Evolutionary conservation across 2,329 filamentous ascomycete genomes (phyloP), one percentile per base, ranked within the genome.

Genomic region (Neonectria magnoliae): DNA sequence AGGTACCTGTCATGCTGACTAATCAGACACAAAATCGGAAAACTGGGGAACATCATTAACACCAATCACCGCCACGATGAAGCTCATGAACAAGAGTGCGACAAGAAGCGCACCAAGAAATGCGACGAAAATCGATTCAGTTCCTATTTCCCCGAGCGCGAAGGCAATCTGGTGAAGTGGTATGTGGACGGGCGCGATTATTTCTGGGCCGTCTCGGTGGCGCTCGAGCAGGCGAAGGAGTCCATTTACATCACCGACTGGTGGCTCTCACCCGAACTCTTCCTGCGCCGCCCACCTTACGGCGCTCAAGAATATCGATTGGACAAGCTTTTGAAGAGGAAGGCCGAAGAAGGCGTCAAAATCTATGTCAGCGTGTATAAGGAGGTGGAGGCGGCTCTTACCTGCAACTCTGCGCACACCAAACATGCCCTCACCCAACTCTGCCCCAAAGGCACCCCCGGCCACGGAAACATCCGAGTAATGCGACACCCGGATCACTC

Each of bases 401-500:
- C 94, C 1, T 98, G 95, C 81, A 97, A 98, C 77, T 97, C 94
- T 4, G 88, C 86, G 44, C 95, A 98, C 77, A 98, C 95, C 10
- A 98, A 98, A 79, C 91, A 95, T 76, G 93, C 92, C 0, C 85
- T 98, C 62, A 87, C 90, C 69, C 86, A 84, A 4, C 84, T 98
- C 1, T 97, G 94, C 72, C 93, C 94, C 0, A 85, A 95, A 75
- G 95, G 94, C 8, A 86, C 86, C 0, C 91, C 91, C 0, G 96
- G 95, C 1, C 84, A 94, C 76, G 93, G 93, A 52, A 98, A 98
- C 76, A 98, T 99, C 76, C 87, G 84, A 38, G 84, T 97, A 56
- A 91, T 97, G 88, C 89, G 95, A 31, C 95, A 98, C 79, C 95
- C 95, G 0, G 95, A 98, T 77, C 95, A 98, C 81, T 98, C 98